Evolutionary conservation across 2,329 filamentous ascomycete genomes (phyloP).

Genomic region (Xylariales sp.): DNA sequence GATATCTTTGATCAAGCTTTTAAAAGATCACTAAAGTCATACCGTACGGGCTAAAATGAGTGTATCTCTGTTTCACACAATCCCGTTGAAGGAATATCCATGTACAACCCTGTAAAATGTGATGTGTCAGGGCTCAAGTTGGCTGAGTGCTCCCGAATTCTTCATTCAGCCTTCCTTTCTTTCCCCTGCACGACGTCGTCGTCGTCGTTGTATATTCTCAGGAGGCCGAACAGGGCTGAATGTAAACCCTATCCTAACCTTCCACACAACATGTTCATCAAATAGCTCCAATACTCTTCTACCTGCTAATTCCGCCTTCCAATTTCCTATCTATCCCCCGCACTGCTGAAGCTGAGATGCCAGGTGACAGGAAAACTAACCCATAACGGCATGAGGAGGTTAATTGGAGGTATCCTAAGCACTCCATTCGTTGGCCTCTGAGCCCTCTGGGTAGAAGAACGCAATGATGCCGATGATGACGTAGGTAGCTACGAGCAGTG

Average conservation of each 20-base stretch:
- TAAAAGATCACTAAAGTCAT: no score
- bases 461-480: slow-evolving; percentile 75
- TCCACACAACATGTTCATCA: neutral
- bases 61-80: slow-evolving; percentile 17
- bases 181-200: neutral
- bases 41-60: slow-evolving; percentile 4
- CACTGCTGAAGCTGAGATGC: neutral
- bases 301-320: no score
- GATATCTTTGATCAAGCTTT: no score
- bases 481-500: slow-evolving; percentile 73
- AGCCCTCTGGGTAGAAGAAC: slow-evolving; percentile 71
- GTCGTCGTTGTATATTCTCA: neutral
- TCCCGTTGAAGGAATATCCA: neutral
- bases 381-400: neutral
- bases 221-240: neutral
- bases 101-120: slow-evolving; percentile 9
- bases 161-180: neutral
- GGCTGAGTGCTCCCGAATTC: slow-evolving; percentile 22
- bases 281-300: neutral
- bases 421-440: slow-evolving; percentile 57
- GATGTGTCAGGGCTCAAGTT: slow-evolving; percentile 35
- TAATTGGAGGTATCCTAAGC: slow-evolving; percentile 35
- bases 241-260: neutral
- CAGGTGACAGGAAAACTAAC: neutral
- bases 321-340: neutral